Conservation (phyloP, 2,329 filamentous ascomycete genomes). For the Talaromyces verruculosus region DNA sequence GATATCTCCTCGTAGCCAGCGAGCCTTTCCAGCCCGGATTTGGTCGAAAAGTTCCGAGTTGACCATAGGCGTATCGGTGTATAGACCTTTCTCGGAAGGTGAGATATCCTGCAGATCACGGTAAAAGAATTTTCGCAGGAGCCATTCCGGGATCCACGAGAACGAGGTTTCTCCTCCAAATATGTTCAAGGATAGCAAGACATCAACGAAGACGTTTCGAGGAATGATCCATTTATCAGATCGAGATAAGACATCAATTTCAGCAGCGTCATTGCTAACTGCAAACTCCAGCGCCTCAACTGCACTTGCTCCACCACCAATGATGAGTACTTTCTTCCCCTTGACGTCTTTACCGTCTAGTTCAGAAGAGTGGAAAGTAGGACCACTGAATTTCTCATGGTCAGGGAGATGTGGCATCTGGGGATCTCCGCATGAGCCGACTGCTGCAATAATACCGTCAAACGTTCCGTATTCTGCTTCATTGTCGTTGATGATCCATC, state of each 20-base stretch:
- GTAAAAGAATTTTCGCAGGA: constrained; percentile 79
- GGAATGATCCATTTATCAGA: constrained; percentile 88
- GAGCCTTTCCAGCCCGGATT: constrained; percentile 67
- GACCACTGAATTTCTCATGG: constrained; percentile 70
- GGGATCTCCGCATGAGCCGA: constrained; percentile 77
- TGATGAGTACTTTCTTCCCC: constrained; percentile 72
- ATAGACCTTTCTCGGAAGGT: constrained; percentile 70
- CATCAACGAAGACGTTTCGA: constrained; percentile 71
- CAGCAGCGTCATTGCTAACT: constrained; percentile 62
- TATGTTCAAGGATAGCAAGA: constrained; percentile 72
- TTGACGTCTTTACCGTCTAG: constrained; percentile 71
- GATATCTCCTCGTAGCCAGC: constrained; percentile 82
- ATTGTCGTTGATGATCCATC: constrained; percentile 78
- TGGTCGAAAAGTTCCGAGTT: constrained; percentile 78
- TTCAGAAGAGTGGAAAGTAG: constrained; percentile 72
- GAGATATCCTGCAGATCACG: constrained; percentile 73
- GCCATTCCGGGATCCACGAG: constrained; percentile 73
- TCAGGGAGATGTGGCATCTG: constrained; percentile 70
- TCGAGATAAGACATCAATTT: constrained; percentile 71
- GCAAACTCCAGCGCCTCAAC: constrained; percentile 83
- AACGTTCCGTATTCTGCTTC: constrained; percentile 68
- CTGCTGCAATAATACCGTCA: constrained; percentile 73
- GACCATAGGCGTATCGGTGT: constrained; percentile 82
- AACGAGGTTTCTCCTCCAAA: constrained; percentile 74
- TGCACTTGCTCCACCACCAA: constrained; percentile 77